Evolutionary conservation across 2,329 filamentous ascomycete genomes (phyloP), one percentile per base, ranked within the genome.

Genomic region (Talaromyces sp.): DNA sequence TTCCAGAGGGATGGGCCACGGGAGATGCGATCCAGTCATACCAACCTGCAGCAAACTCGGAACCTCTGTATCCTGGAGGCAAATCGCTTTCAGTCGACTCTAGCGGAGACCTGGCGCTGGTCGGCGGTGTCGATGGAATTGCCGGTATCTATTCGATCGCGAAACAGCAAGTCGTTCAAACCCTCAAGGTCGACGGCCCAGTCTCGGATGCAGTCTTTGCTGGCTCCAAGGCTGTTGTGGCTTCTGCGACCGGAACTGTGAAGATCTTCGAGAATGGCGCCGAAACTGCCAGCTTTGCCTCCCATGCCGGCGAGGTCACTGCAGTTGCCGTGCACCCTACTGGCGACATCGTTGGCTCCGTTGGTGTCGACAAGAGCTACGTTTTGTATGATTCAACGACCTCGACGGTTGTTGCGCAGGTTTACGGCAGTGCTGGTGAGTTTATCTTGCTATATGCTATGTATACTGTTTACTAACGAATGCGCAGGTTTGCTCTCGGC

Each of bases 331-430:
- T 93, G 8, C 95, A 99, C 73, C 92, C 95, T 1, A 89, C 90
- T 66, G 90, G 89, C 44, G 85, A 89, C 58, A 86, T 99, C 61
- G 74, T 97, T 54, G 93, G 91, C 2, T 96, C 93, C 0, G 90
- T 95, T 36, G 93, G 93, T 55, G 84, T 87, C 1, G 95, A 99
- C 75, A 97, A 96, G 84, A 93, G 90, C 75, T 92, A 96, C 71
- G 86, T 93, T 1, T 86, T 98, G 64, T 97, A 98, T 75, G 92
- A 98, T 66, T 76, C 97, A 44, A 75, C 82, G 22, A 82, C 81
- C 4, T 81, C 86, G 71, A 85, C 87, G 70, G 85, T 87, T 28
- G 85, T 93, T 54, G 89, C 88, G 59, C 91, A 93, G 67, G 85
- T 93, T 49, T 95, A 89, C 73, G 89, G 88, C 27, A 88, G 93